Conservation (phyloP, 371 early-diverging fungal species). For the Circinella minor region DNA sequence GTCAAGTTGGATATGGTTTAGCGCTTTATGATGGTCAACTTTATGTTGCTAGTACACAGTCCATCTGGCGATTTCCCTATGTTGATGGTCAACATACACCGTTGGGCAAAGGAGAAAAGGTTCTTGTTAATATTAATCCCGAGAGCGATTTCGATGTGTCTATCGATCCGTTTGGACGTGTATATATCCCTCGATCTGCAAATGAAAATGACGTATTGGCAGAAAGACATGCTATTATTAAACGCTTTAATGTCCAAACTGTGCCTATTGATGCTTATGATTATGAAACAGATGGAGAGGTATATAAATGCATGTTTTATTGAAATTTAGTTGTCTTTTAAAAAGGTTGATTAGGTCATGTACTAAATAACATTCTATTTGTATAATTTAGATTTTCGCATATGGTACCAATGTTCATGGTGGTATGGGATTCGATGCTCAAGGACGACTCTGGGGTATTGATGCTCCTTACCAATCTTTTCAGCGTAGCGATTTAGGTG, state of each 20-base stretch:
- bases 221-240: conserved; percentile 35
- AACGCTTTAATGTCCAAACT: conserved; percentile 42
- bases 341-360: no score
- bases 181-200: conserved; percentile 38
- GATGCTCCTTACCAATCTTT: conserved; percentile 31
- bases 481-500: conserved; percentile 24
- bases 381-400: conserved; percentile 26
- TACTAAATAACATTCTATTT: no score
- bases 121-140: conserved; percentile 33
- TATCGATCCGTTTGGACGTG: conserved; percentile 45
- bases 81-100: conserved; percentile 48
- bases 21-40: conserved; percentile 30
- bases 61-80: conserved; percentile 43
- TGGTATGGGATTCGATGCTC: conserved; percentile 47
- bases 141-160: conserved; percentile 30
- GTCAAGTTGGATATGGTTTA: conserved; percentile 29
- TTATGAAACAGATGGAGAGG: conserved; percentile 40
- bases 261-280: conserved; percentile 44
- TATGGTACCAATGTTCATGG: conserved; percentile 44
- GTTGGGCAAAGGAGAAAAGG: conserved; percentile 25
- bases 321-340: no score
- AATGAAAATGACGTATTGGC: conserved; percentile 16
- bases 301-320: background rate
- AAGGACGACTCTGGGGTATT: conserved; percentile 50
- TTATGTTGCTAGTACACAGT: conserved; percentile 37